Percentiles rank a stretch among this genome's conserved stretches.
These are phyloP conservation scores for Phascolomyces articulosus DNA, from an alignment of 371 early-diverging fungal species.

Conservation along the genomic window DNA sequence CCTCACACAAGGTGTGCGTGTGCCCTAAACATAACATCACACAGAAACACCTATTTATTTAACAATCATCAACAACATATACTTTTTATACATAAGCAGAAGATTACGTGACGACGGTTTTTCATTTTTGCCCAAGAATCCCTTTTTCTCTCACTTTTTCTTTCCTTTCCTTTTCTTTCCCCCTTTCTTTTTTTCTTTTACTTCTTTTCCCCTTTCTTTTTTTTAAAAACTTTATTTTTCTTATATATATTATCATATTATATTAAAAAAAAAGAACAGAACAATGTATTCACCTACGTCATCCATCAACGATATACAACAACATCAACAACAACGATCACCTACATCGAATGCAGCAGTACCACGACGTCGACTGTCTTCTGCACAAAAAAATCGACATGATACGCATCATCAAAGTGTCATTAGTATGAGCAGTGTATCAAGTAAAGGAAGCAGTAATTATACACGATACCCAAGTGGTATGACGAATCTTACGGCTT, in stretches of 20 bases:
- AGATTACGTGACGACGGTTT: too few species aligned
- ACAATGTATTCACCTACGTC: not conserved
- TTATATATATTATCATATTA: too few species aligned
- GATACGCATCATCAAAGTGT: slow-evolving; percentile 13
- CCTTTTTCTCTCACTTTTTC: not conserved
- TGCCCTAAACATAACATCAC: too few species aligned
- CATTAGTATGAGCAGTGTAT: slow-evolving; percentile 20
- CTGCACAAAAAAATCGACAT: not conserved
- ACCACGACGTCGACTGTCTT: not conserved
- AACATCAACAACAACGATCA: not conserved
- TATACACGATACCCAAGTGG: slow-evolving; percentile 21
- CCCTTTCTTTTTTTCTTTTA: too few species aligned
- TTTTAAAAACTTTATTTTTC: too few species aligned
- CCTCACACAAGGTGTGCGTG: too few species aligned
- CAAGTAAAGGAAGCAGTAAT: slow-evolving; percentile 19
- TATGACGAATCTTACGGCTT: slow-evolving; percentile 12
- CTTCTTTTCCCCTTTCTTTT: too few species aligned
- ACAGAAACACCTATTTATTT: too few species aligned
- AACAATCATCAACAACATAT: too few species aligned
- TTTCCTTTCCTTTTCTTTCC: not conserved
- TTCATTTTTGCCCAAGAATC: slow-evolving; percentile 2
- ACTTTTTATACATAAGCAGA: too few species aligned
- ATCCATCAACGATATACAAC: not conserved
- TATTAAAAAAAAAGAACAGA: not conserved
- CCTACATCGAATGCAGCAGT: not conserved